A percentile compares a stretch with the other conserved stretches of the same genome.
phyloP scores from a whole-genome alignment of 169 alveolate species.

The Haemoproteus tartakovskyi region DNA sequence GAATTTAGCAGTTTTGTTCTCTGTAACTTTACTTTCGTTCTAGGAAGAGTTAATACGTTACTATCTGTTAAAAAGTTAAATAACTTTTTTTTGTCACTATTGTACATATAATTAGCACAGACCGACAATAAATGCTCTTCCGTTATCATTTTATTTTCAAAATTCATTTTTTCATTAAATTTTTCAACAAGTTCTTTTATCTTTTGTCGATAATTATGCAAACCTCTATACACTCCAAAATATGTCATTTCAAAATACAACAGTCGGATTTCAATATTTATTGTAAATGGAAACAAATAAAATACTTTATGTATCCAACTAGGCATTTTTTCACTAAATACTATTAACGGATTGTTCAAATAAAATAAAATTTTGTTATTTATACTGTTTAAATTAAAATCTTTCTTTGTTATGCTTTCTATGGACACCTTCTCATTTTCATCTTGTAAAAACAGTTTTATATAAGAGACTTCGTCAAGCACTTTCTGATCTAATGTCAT shows the following conservation, averaged over 20 bases:
- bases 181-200: constrained; percentile 66
- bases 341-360: constrained; percentile 50
- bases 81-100: constrained; percentile 47
- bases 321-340: constrained; percentile 63
- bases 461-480: neutral
- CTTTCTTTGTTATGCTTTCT: constrained; percentile 30
- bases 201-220: constrained; percentile 54
- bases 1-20: constrained; percentile 49
- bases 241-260: constrained; percentile 40
- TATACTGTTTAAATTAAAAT: constrained; percentile 37
- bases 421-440: neutral
- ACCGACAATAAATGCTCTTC: constrained; percentile 64
- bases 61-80: constrained; percentile 45
- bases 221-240: constrained; percentile 65
- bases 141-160: constrained; percentile 15
- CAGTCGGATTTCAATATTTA: constrained; percentile 52
- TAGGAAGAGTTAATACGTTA: constrained; percentile 32
- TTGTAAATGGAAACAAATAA: constrained; percentile 46
- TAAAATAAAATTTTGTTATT: constrained; percentile 53
- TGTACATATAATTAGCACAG: constrained; percentile 54
- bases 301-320: constrained; percentile 57
- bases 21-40: constrained; percentile 56
- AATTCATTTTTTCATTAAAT: constrained; percentile 49
- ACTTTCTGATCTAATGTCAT: neutral
- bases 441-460: neutral